Percentiles rank a stretch among this genome's conserved stretches.
phyloP scores from a whole-genome alignment of 176 grass and related monocot species.

The Poa pratensis region DNA sequence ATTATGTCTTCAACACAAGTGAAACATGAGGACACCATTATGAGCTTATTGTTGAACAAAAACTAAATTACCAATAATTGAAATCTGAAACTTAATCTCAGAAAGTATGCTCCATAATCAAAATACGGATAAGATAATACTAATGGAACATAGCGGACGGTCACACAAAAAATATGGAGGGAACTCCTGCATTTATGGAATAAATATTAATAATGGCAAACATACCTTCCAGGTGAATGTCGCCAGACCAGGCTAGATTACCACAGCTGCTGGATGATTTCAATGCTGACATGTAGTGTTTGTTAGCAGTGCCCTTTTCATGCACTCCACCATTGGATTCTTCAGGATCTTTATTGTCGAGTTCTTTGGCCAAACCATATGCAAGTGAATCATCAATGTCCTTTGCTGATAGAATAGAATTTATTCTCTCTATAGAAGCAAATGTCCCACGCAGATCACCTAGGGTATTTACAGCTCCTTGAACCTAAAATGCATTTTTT shows the following conservation, averaged over 20 bases:
- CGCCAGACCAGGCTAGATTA: slow-evolving; percentile 81
- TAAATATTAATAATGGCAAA: slow-evolving; percentile 10
- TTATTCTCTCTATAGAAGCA: slow-evolving; percentile 91
- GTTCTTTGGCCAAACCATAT: slow-evolving; percentile 92
- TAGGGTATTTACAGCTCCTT: slow-evolving; percentile 93
- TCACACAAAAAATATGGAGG: slow-evolving; percentile 3
- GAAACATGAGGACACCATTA: background rate
- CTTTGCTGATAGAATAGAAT: slow-evolving; percentile 70
- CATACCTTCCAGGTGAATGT: slow-evolving; percentile 90
- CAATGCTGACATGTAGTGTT: slow-evolving; percentile 79
- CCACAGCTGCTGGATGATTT: slow-evolving; percentile 71
- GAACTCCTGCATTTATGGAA: background rate
- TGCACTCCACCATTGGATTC: slow-evolving; percentile 46
- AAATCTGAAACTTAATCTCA: slow-evolving; percentile 13
- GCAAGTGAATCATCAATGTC: slow-evolving; percentile 94
- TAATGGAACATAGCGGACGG: background rate
- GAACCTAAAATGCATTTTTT: slow-evolving; percentile 72
- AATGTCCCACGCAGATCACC: slow-evolving; percentile 84
- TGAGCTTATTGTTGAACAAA: background rate
- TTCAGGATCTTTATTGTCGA: slow-evolving; percentile 56
- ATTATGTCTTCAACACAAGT: slow-evolving; percentile 1
- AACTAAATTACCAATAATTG: background rate
- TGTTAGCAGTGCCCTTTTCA: slow-evolving; percentile 51
- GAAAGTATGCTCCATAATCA: slow-evolving; percentile 18
- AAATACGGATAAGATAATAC: slow-evolving; percentile 7